Percentiles rank a stretch among this genome's conserved stretches.
These are phyloP conservation scores for Narthecium ossifragum DNA, from an alignment of 106 monocot genomes.

Conservation along the genomic window DNA sequence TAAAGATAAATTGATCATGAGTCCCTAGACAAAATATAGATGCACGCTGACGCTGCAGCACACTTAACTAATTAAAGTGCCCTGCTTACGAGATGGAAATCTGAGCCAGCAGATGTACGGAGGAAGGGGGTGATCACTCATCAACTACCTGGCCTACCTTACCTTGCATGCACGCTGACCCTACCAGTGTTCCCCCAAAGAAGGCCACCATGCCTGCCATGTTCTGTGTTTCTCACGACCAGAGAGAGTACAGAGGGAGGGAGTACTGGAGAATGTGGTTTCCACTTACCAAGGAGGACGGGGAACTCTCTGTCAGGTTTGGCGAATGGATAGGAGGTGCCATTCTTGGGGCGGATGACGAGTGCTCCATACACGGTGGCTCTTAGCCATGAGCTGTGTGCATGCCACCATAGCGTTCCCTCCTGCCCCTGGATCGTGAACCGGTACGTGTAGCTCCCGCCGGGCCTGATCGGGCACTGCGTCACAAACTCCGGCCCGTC, in stretches of 20 bases:
- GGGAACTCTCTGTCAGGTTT: slow-evolving; percentile 33
- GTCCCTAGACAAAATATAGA: neutral
- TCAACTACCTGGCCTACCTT: too few relatives aligned
- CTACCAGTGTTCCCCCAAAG: too few relatives aligned
- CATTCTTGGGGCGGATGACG: slow-evolving; percentile 40
- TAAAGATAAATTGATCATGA: neutral
- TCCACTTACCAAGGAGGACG: slow-evolving; percentile 29
- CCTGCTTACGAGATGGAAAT: too few relatives aligned
- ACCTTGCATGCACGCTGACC: too few relatives aligned
- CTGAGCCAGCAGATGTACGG: too few relatives aligned
- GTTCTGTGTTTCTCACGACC: too few relatives aligned
- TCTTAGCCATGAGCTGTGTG: slow-evolving; percentile 55
- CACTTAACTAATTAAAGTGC: too few relatives aligned
- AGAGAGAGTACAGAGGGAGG: neutral
- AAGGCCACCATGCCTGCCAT: too few relatives aligned
- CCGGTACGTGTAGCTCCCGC: slow-evolving; percentile 40
- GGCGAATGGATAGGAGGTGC: slow-evolving; percentile 35
- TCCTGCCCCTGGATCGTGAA: slow-evolving; percentile 51
- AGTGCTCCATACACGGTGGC: slow-evolving; percentile 66
- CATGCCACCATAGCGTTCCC: slow-evolving; percentile 72
- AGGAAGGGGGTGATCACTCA: too few relatives aligned
- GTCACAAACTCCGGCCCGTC: slow-evolving; percentile 60
- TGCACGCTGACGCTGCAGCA: too few relatives aligned
- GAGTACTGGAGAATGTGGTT: slow-evolving; percentile 3
- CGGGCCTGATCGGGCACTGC: slow-evolving; percentile 57